Base-by-base conservation (phyloP, 768 basidiomycete species). In the Kwoniella mangroviensis region DNA sequence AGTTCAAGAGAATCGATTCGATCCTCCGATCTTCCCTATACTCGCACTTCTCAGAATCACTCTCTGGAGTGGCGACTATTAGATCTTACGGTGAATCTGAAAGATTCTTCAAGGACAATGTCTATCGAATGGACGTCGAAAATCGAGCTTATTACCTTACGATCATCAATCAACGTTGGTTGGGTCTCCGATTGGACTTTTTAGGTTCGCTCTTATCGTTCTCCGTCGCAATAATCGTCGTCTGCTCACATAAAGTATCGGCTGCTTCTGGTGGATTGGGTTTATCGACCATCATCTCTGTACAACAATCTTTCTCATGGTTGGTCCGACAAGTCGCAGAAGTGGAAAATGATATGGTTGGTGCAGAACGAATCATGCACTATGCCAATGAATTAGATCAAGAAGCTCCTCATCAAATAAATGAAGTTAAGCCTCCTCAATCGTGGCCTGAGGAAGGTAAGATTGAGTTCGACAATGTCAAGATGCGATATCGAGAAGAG, bases 281-380 rank as follows among this genome's bases (percentile, higher is more conserved):
- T 17, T 85, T 97, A 6, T 90, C 92, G 0, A 94, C 92, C 77
- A 91, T 93, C 60, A 72, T 94, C 61, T 88, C 43, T 88, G 91
- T 81, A 82, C 92, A 70, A 86, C 89, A 90, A 52, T 78, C 75
- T 3, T 81, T 83, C 73, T 79, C 82, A 3, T 83, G 82, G 82
- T 63, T 83, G 34, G 71, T 79, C 61, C 73, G 82, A 65, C 80
- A 81, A 54, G 61, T 79, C 11, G 84, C 84, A 21, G 93, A 95
- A 80, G 90, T 94, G 12, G 93, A 96, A 82, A 96, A 97, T 82
- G 88, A 94, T 82, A 94, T 95, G 92, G 93, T 93, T 80, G 78
- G 81, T 34, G 82, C 82, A 11, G 84, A 85, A 68, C 90, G 94
- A 26, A 86, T 98, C n/a, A 73, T 80, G 74, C 73, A 77, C 55